Base-by-base conservation (phyloP, 371 early-diverging fungal species). In the Circinella umbellata region DNA sequence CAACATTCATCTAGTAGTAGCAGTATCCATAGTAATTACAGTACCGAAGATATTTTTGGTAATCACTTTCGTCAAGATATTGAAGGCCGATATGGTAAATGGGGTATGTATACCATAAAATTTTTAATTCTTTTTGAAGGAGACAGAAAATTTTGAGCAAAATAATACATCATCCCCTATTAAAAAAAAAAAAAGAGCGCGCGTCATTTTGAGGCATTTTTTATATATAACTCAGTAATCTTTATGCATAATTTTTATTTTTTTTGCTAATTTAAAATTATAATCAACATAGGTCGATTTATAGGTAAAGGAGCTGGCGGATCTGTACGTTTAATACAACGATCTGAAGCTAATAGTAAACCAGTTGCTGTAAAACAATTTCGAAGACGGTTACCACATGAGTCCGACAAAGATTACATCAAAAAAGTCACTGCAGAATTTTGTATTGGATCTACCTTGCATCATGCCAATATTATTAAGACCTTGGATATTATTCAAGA, bases 381-480 rank as follows among this genome's bases (percentile, higher is more conserved):
- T 77, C 85, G 94, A 62, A 87, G 88, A 70, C 81, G 91, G 13
- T 68, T 83, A 18, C 77, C 78, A 1, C 80, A 87, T 47, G 95
- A 96, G 73, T 76, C 86, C 1, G 90, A 91, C 66, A 89, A 89
- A 49, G 91, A 90, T 27, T 95, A 95, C 73, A 85, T 92, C 68
- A 94, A 95, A 80, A 91, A 91, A 69, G 87, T 96, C 48, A 91
- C 93, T 0, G 86, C 88, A n/a, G 96, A 96, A 76, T 94, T 91
- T 74, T 94, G 95, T 77, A 93, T 96, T 51, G 91, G 90, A 20
- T 90, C 88, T 13, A 86, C 90, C 4, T 77, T 94, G 37, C 95
- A 93, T 70, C 95, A 96, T 74, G 87, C 87, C 37, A 92, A 95
- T 76, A 82, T 96, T 59, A 92, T 96, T 54, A 92, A 94, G 76